Base-by-base conservation (phyloP, 2,329 filamentous ascomycete species). In the Diaporthe sp. region DNA sequence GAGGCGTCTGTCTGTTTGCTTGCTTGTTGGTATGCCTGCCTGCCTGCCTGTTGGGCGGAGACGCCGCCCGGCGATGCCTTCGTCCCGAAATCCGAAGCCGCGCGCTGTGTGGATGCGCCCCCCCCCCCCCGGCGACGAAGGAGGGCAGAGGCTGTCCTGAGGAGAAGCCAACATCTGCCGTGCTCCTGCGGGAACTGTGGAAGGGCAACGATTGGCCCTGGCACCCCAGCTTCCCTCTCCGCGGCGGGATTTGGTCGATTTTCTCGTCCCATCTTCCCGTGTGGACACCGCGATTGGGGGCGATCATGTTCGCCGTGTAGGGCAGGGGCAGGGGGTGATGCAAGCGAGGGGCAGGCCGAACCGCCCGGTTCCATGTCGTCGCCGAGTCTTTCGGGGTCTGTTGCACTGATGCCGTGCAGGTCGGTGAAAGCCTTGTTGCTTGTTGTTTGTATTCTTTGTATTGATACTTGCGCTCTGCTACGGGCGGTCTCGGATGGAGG, bases 1-100 rank as follows among this genome's bases (percentile, higher is more conserved):
- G 22, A 37, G 42, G 37, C 12, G 37, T 39, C 37, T 39, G 37
- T 39, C 37, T 39, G 37, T 13, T 49, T 13, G 60, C 25, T 7
- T 3, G 37, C 13, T n/a, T 42, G 7, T 22, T 37, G 37, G 22
- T 28, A n/a, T 62, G 15, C 9, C 31, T 9, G 19, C 9, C 6
- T 6, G 25, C 31, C 28, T 34, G 19, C 22, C 53, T 17, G 31
- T 22, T 53, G 3, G 42, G 22, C 34, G 57, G 39, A 9, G n/a
- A 28, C 9, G 31, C 31, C 65, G 22, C n/a, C n/a, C 31, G 31
- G 46, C 39, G 46, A 68, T 25, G 65, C 34, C 15, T 19, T 19
- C n/a, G 15, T 51, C 31, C 62, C 62, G 44, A 68, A 37, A 39
- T 25, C 65, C 65, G 65, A 68, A 37, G 46, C 42, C 44, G 22